These are phyloP conservation scores for Rhynchosporium graminicola DNA, from an alignment of 2,329 filamentous ascomycete species.

Conservation along the genomic window DNA sequence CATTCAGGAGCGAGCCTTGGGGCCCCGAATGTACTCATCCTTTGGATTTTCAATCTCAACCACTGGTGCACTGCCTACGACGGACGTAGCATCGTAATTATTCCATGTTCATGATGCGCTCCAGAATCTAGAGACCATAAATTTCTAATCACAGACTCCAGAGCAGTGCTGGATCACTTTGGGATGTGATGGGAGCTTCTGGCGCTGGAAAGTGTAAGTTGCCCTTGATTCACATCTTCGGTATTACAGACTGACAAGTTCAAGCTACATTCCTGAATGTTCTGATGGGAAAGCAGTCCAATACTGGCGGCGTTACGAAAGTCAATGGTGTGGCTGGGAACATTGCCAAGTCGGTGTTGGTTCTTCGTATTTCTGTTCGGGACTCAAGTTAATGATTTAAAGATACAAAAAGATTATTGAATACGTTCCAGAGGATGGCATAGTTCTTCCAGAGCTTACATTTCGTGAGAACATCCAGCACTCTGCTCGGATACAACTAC, in stretches of 20 bases:
- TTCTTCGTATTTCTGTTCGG: background rate
- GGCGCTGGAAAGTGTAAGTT: slow-evolving; percentile 55
- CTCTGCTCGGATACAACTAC: slow-evolving; percentile 56
- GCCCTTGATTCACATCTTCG: background rate
- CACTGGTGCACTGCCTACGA: background rate
- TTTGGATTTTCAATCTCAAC: slow-evolving; percentile 1
- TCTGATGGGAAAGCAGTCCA: slow-evolving; percentile 58
- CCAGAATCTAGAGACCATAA: no score
- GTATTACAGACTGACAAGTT: slow-evolving; percentile 18
- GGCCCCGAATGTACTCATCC: background rate
- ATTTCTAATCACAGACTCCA: no score
- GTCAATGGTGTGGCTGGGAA: slow-evolving; percentile 47
- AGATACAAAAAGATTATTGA: slow-evolving; percentile 59
- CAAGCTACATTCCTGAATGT: slow-evolving; percentile 58
- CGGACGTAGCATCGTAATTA: background rate
- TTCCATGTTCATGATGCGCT: no score
- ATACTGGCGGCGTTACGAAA: slow-evolving; percentile 52
- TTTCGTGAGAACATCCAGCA: slow-evolving; percentile 64
- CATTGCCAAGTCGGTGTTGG: slow-evolving; percentile 33
- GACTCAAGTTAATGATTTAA: slow-evolving; percentile 4
- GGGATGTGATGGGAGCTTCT: slow-evolving; percentile 60
- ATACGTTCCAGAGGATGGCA: slow-evolving; percentile 63
- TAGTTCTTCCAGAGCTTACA: slow-evolving; percentile 59
- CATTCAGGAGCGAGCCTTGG: no score
- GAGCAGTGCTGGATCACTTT: slow-evolving; percentile 50